These are phyloP conservation scores for Xylariaceae sp. DNA, from an alignment of 2,329 filamentous ascomycete genomes.

Conservation along the genomic window DNA sequence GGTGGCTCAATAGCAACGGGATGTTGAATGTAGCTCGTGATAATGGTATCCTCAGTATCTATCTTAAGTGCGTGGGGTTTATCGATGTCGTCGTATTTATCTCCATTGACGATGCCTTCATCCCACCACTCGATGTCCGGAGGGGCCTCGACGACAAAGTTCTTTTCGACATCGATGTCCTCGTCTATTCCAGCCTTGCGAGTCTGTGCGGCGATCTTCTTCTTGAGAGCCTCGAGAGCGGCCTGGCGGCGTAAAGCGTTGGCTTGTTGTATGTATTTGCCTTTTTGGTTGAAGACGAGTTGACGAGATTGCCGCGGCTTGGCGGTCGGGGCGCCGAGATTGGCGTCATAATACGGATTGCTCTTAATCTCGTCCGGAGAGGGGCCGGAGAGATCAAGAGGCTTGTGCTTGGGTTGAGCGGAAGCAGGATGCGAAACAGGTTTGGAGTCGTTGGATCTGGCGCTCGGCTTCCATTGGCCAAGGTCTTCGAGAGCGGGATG, in stretches of 20 bases:
- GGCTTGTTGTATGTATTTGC: slow-evolving; percentile 95
- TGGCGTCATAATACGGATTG: slow-evolving; percentile 86
- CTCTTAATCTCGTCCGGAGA: slow-evolving; percentile 42
- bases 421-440: slow-evolving; percentile 32
- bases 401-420: slow-evolving; percentile 42
- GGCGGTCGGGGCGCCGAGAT: slow-evolving; percentile 61
- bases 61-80: slow-evolving; percentile 73
- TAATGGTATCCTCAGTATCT: slow-evolving; percentile 78
- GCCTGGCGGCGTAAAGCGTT: slow-evolving; percentile 87
- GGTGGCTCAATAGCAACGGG: slow-evolving; percentile 90
- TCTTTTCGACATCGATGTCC: slow-evolving; percentile 85
- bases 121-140: slow-evolving; percentile 98
- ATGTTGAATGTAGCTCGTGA: slow-evolving; percentile 91
- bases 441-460: slow-evolving; percentile 46
- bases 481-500: slow-evolving; percentile 66
- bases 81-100: slow-evolving; percentile 74
- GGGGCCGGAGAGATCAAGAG: slow-evolving; percentile 37
- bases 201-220: slow-evolving; percentile 84
- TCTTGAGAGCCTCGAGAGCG: slow-evolving; percentile 92
- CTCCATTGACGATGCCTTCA: slow-evolving; percentile 79
- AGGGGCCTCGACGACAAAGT: slow-evolving; percentile 82
- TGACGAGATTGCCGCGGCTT: slow-evolving; percentile 75
- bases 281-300: slow-evolving; percentile 90
- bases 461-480: slow-evolving; percentile 45
- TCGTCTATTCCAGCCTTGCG: slow-evolving; percentile 94